Conservation (phyloP, 129 eudicot species). For the Smallanthus sonchifolius region DNA sequence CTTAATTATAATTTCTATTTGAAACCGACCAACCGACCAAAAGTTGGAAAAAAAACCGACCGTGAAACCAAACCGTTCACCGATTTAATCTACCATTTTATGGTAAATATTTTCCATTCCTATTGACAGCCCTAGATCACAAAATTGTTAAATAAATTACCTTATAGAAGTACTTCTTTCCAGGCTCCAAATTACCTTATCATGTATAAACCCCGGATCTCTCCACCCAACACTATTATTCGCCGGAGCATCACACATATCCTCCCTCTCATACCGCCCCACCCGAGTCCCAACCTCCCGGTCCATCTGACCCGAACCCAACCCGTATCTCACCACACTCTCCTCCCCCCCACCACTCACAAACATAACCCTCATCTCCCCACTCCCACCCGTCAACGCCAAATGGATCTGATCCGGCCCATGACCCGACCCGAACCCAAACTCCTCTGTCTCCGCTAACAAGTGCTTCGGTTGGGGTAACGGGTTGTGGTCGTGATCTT, state of each 20-base stretch:
- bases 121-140: not conserved
- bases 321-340: conserved; percentile 70
- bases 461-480: conserved; percentile 69
- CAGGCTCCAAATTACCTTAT: conserved; percentile 63
- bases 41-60: too few species aligned
- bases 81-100: too few species aligned
- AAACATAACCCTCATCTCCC: conserved; percentile 93
- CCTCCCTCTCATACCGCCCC: conserved; percentile 76
- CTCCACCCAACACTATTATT: conserved; percentile 88
- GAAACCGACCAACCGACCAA: too few species aligned
- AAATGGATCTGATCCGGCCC: conserved; percentile 90
- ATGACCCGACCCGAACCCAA: conserved; percentile 48
- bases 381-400: conserved; percentile 59
- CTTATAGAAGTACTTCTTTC: conserved; percentile 76
- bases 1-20: too few species aligned
- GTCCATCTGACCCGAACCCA: conserved; percentile 30
- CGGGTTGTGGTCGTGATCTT: conserved; percentile 78
- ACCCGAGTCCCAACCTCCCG: conserved; percentile 47
- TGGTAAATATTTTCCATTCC: too few species aligned
- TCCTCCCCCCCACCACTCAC: conserved; percentile 64
- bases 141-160: conserved; percentile 32
- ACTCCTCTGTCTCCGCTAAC: conserved; percentile 46
- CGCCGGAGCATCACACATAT: conserved; percentile 92
- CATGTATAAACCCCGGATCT: conserved; percentile 89
- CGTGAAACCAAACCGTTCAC: too few species aligned